A percentile compares a stretch with the other conserved stretches of the same genome.
phyloP scores from a whole-genome alignment of 2,329 filamentous ascomycete species.

The Aspergillus tubingensis region DNA sequence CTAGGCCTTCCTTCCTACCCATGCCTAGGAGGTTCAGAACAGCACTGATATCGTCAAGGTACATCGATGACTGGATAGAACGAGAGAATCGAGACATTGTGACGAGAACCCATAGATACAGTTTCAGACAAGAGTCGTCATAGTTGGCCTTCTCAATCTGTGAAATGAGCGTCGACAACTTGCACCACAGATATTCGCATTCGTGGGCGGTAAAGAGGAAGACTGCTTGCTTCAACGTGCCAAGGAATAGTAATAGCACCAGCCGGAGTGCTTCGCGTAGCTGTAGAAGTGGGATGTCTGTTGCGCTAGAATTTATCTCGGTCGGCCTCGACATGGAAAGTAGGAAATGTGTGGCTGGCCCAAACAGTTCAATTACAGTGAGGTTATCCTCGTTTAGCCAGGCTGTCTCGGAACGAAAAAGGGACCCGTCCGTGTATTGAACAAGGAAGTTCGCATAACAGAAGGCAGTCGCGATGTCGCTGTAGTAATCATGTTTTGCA shows the following conservation, averaged over 20 bases:
- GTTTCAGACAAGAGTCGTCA: neutral
- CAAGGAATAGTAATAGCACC: neutral
- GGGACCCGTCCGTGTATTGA: neutral
- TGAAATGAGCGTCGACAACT: neutral
- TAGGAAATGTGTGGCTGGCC: neutral
- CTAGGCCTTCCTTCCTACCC: neutral
- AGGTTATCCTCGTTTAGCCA: neutral
- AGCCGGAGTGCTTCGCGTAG: neutral
- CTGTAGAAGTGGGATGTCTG: neutral
- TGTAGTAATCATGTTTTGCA: neutral
- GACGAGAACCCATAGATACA: constrained; percentile 3
- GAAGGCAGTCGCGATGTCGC: neutral
- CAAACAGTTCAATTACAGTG: neutral
- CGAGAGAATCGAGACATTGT: neutral
- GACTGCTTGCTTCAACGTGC: neutral
- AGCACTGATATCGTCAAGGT: neutral
- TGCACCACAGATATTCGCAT: neutral
- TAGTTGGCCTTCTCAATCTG: neutral
- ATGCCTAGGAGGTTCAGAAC: neutral
- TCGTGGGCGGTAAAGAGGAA: neutral
- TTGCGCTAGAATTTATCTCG: neutral
- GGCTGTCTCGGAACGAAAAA: neutral
- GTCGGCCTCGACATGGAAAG: neutral
- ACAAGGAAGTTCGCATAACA: neutral
- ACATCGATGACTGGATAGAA: neutral